Evolutionary conservation across 2,329 filamentous ascomycete genomes (phyloP), one percentile per base, ranked within the genome.

Genomic region (Claviceps paspali): DNA sequence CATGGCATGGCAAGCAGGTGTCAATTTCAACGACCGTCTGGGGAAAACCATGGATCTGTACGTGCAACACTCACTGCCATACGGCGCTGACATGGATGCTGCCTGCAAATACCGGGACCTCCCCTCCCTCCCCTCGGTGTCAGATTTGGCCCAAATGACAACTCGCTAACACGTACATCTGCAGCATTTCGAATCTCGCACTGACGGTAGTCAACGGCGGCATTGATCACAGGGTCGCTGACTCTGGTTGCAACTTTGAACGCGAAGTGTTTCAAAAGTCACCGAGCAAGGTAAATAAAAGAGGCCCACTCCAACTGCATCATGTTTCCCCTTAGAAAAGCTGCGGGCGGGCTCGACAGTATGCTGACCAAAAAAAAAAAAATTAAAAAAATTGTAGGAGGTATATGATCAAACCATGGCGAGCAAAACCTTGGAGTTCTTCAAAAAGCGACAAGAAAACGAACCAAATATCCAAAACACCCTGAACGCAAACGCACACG

Each of bases 141-240:
- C n/a, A n/a, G n/a, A n/a, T n/a, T n/a, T n/a, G n/a, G n/a, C n/a
- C n/a, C n/a, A n/a, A n/a, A n/a, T n/a, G n/a, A n/a, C n/a, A 10
- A 23, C 10, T 22, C 17, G 28, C 39, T 45, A 40, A 46, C 40
- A 29, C 18, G 21, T 28, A n/a, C n/a, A n/a, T 8, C 24, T 33
- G 5, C 27, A 74, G 69, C n/a, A 62, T 72, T 31, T 59, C 68
- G 11, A 72, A 69, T 38, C 60, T 68, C 12, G 56, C 62, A 4
- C 55, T 73, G 12, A n/a, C n/a, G n/a, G 67, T 66, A 6, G 56
- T 63, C 43, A 59, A 56, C 3, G 46, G 47, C 11, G 45, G 47
- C 11, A 45, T 57, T 11, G 64, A 69, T 22, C 57, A 55, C 35
- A 60, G 61, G 38, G 58, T 64, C 2, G 52, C 64, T 1, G 49